These are phyloP conservation scores for Colletotrichum tanaceti DNA, from an alignment of 2,329 filamentous ascomycete genomes.

Conservation along the genomic window DNA sequence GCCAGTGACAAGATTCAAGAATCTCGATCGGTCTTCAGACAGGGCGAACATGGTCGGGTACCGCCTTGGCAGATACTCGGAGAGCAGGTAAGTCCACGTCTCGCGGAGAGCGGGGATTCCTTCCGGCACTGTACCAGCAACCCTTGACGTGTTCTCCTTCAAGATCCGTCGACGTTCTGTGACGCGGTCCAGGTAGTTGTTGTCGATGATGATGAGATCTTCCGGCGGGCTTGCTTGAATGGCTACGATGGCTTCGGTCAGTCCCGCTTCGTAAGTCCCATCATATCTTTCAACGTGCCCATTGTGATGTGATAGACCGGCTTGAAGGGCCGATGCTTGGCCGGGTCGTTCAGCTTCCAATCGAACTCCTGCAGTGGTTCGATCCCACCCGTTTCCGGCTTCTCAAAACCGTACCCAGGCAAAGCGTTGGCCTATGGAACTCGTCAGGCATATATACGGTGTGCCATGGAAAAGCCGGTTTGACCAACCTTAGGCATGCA, in stretches of 20 bases:
- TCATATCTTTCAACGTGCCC: conserved; percentile 50
- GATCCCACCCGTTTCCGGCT: conserved; percentile 32
- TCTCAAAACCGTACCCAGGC: neutral
- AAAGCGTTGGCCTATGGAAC: neutral
- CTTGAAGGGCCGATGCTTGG: conserved; percentile 61
- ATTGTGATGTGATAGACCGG: conserved; percentile 66
- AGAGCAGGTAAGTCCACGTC: conserved; percentile 60
- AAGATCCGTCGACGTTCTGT: conserved; percentile 54
- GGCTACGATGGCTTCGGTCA: conserved; percentile 46
- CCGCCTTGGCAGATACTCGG: conserved; percentile 59
- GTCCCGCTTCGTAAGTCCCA: conserved; percentile 28
- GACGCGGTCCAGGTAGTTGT: conserved; percentile 60
- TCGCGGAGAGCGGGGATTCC: conserved; percentile 59
- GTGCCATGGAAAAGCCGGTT: neutral
- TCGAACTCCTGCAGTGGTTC: conserved; percentile 51
- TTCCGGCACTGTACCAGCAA: conserved; percentile 55
- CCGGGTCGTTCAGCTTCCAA: conserved; percentile 54
- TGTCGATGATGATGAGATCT: conserved; percentile 65
- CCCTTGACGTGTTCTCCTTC: conserved; percentile 51
- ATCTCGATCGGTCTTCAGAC: conserved; percentile 45
- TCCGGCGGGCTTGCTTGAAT: conserved; percentile 57
- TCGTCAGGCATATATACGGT: neutral
- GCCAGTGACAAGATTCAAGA: conserved; percentile 56
- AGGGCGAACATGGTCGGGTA: conserved; percentile 62
- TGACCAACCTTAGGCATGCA: neutral